These are phyloP conservation scores for Aspergillus ostianus DNA, from an alignment of 495 filamentous ascomycete species.

Conservation along the genomic window DNA sequence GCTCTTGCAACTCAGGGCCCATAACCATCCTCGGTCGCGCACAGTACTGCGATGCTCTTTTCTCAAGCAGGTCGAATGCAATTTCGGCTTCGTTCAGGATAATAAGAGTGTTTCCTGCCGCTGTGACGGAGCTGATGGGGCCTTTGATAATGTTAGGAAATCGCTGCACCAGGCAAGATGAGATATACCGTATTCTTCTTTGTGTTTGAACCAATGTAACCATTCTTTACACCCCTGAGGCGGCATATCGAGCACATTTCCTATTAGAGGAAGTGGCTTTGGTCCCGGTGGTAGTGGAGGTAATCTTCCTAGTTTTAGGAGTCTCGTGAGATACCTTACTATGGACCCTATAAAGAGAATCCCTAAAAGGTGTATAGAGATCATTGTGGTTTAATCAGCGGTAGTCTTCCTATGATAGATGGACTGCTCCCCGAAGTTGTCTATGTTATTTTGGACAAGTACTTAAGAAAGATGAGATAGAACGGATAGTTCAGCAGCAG, in stretches of 20 bases:
- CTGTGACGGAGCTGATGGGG: constrained; percentile 50
- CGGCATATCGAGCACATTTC: constrained; percentile 45
- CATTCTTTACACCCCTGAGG: constrained; percentile 32
- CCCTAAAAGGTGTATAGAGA: too few relatives aligned
- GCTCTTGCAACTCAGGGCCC: not conserved
- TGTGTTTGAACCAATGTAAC: constrained; percentile 46
- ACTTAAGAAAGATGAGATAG: too few relatives aligned
- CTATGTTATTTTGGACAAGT: too few relatives aligned
- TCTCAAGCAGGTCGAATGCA: constrained; percentile 45
- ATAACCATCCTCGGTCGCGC: constrained; percentile 30
- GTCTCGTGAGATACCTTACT: too few relatives aligned
- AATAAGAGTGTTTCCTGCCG: constrained; percentile 45
- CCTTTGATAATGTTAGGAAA: too few relatives aligned
- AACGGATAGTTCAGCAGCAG: too few relatives aligned
- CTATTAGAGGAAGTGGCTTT: constrained; percentile 23
- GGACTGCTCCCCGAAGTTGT: too few relatives aligned
- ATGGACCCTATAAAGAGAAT: too few relatives aligned
- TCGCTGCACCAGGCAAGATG: too few relatives aligned
- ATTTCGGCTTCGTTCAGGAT: constrained; percentile 45
- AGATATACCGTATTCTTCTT: constrained; percentile 35
- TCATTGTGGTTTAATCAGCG: too few relatives aligned
- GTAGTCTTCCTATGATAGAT: too few relatives aligned
- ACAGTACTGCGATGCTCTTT: constrained; percentile 41
- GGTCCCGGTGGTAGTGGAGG: constrained; percentile 4
- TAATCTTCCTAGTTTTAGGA: too few relatives aligned